Percentiles rank a stretch among this genome's conserved stretches.
Conservation (phyloP, 1,139 yeast species). For the Yamadazyma trypodendri region DNA sequence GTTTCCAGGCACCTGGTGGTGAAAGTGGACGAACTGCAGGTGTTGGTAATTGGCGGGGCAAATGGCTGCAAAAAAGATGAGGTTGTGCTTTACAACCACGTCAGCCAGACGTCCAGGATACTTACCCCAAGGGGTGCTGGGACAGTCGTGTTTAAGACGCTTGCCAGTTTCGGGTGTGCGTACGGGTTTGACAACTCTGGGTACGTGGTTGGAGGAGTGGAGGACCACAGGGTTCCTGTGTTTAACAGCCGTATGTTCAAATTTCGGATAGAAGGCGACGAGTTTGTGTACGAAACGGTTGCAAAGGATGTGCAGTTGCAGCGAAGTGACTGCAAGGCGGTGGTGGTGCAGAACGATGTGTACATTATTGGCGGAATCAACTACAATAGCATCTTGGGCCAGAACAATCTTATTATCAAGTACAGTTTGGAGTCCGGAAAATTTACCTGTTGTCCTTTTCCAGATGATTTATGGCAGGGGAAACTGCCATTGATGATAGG, state of each 20-base stretch:
- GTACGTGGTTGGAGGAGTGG: slow-evolving; percentile 56
- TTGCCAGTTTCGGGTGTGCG: slow-evolving; percentile 28
- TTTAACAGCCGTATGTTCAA: slow-evolving; percentile 25
- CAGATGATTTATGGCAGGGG: slow-evolving; percentile 30
- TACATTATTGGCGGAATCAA: slow-evolving; percentile 65
- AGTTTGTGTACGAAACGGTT: slow-evolving; percentile 6
- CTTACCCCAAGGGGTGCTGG: neutral
- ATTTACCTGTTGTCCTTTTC: slow-evolving; percentile 23
- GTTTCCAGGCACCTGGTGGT: slow-evolving; percentile 57
- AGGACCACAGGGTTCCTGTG: slow-evolving; percentile 26
- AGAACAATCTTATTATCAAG: slow-evolving; percentile 7
- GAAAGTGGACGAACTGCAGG: slow-evolving; percentile 26
- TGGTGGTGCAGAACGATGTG: slow-evolving; percentile 24
- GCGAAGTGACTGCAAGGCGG: slow-evolving; percentile 50
- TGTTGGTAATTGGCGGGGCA: slow-evolving; percentile 58
- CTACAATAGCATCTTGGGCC: slow-evolving; percentile 34
- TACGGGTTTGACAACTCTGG: slow-evolving; percentile 28
- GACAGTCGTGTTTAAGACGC: neutral
- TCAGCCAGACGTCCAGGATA: slow-evolving; percentile 12
- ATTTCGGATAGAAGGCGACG: slow-evolving; percentile 7
- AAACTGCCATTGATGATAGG: slow-evolving; percentile 62
- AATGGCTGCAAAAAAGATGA: slow-evolving; percentile 9
- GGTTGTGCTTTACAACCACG: slow-evolving; percentile 21
- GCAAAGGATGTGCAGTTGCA: slow-evolving; percentile 12
- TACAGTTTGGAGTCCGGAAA: slow-evolving; percentile 29